These are phyloP conservation scores for Pontederia paniculata DNA, from an alignment of 176 grass and related monocot genomes.

Conservation along the genomic window DNA sequence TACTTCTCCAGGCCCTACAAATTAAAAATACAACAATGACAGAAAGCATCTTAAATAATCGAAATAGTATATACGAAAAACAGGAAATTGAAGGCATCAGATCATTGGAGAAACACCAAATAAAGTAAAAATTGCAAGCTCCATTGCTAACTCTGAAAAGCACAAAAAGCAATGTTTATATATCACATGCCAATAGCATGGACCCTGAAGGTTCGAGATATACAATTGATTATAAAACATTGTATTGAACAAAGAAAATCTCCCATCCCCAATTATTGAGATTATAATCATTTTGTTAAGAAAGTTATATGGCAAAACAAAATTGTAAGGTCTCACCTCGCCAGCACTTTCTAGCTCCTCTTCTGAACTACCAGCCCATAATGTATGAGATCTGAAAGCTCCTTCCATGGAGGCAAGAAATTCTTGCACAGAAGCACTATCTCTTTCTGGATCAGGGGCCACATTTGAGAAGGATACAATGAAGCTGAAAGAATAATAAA, in stretches of 20 bases:
- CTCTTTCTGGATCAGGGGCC: slow-evolving; percentile 83
- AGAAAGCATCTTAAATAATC: slow-evolving; percentile 15
- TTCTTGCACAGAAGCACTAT: slow-evolving; percentile 70
- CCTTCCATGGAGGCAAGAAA: slow-evolving; percentile 95
- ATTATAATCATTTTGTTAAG: not conserved
- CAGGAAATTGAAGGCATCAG: not conserved
- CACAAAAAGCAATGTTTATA: too few species aligned
- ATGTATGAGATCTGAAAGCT: slow-evolving; percentile 71
- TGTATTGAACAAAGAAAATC: too few species aligned
- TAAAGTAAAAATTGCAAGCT: too few species aligned
- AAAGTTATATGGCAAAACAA: not conserved
- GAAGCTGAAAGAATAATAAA: slow-evolving; percentile 48
- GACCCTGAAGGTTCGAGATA: too few species aligned
- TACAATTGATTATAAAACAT: too few species aligned
- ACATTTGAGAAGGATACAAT: slow-evolving; percentile 77
- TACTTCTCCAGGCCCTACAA: slow-evolving; percentile 98
- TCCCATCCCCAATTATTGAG: too few species aligned
- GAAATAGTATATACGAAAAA: slow-evolving; percentile 1
- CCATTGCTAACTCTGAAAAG: too few species aligned
- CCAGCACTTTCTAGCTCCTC: slow-evolving; percentile 94
- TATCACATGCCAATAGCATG: too few species aligned
- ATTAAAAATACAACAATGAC: not conserved
- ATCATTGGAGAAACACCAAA: too few species aligned
- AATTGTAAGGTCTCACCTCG: slow-evolving; percentile 53
- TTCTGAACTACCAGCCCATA: slow-evolving; percentile 94